A percentile compares a stretch with the other conserved stretches of the same genome.
These are phyloP conservation scores for Gamsiella multidivaricata DNA, from an alignment of 192 early-diverging fungal species.

Conservation along the genomic window DNA sequence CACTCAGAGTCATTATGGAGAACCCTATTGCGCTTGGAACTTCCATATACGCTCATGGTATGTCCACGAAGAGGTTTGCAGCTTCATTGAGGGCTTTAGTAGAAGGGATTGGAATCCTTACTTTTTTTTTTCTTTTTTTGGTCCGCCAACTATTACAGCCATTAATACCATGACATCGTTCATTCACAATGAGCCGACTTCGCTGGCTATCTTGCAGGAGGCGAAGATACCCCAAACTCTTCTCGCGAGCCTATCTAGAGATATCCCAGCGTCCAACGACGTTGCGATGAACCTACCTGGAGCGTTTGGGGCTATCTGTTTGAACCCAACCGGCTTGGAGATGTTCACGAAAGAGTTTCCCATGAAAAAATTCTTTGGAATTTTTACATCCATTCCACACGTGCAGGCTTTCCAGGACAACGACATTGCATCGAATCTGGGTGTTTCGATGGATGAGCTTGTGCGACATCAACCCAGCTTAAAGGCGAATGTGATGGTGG, in stretches of 20 bases:
- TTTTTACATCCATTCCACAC: conserved; percentile 83
- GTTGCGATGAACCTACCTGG: conserved; percentile 84
- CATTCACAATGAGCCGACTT: conserved; percentile 98
- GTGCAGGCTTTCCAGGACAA: conserved; percentile 81
- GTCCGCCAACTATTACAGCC: too few species aligned
- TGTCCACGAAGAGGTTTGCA: background rate
- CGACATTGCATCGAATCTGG: conserved; percentile 86
- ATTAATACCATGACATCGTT: conserved; percentile 95
- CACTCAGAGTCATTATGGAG: conserved; percentile 79
- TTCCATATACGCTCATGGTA: conserved; percentile 85
- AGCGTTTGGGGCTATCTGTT: conserved; percentile 95
- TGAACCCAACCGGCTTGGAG: conserved; percentile 90
- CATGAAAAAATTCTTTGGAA: conserved; percentile 75
- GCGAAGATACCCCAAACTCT: conserved; percentile 86
- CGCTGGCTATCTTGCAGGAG: conserved; percentile 94
- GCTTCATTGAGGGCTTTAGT: background rate
- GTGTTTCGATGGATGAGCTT: conserved; percentile 92
- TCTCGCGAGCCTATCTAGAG: conserved; percentile 71
- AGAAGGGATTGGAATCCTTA: background rate
- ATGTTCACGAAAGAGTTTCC: conserved; percentile 79
- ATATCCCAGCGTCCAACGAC: conserved; percentile 85
- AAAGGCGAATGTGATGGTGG: conserved; percentile 76
- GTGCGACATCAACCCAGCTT: conserved; percentile 94
- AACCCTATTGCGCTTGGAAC: conserved; percentile 82
- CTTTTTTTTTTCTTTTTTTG: background rate